These are phyloP conservation scores for Emydomyces testavorans DNA, from an alignment of 2,329 filamentous ascomycete species.

Conservation along the genomic window DNA sequence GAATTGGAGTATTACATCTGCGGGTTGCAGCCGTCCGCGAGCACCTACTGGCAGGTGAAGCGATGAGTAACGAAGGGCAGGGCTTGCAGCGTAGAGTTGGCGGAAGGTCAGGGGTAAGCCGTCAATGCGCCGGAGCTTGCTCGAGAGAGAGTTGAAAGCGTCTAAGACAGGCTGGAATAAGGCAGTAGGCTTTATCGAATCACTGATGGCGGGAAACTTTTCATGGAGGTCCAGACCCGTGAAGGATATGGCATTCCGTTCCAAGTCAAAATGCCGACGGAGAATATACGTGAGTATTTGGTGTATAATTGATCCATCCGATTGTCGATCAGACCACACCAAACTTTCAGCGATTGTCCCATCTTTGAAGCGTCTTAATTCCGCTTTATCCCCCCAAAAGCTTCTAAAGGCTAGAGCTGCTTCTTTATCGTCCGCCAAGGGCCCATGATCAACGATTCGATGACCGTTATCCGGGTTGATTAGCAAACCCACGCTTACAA, in stretches of 20 bases:
- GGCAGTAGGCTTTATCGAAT: conserved; percentile 19
- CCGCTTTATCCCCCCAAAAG: conserved; percentile 92
- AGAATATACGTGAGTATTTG: conserved; percentile 69
- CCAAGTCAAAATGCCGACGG: conserved; percentile 53
- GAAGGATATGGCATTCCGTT: conserved; percentile 41
- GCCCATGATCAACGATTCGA: conserved; percentile 77
- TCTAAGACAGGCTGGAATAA: conserved; percentile 58
- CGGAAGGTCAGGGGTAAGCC: conserved; percentile 79
- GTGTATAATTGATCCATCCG: conserved; percentile 55
- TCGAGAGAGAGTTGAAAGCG: conserved; percentile 62
- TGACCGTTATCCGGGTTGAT: conserved; percentile 61
- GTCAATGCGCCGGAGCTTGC: conserved; percentile 63
- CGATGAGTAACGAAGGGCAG: conserved; percentile 62
- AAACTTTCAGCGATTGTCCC: conserved; percentile 87
- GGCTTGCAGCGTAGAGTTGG: conserved; percentile 61
- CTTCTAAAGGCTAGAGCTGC: conserved; percentile 70
- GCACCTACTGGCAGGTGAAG: conserved; percentile 22
- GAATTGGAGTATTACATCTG: conserved; percentile 77
- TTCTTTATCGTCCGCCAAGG: conserved; percentile 71
- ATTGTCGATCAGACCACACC: conserved; percentile 60
- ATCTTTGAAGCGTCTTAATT: conserved; percentile 87
- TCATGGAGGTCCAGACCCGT: conserved; percentile 43
- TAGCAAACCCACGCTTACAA: conserved; percentile 54
- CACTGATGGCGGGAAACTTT: conserved; percentile 26
- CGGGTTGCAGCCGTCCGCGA: conserved; percentile 37